phyloP scores from a whole-genome alignment of 73 alveolate genomes.

The Tetrahymena borealis region DNA sequence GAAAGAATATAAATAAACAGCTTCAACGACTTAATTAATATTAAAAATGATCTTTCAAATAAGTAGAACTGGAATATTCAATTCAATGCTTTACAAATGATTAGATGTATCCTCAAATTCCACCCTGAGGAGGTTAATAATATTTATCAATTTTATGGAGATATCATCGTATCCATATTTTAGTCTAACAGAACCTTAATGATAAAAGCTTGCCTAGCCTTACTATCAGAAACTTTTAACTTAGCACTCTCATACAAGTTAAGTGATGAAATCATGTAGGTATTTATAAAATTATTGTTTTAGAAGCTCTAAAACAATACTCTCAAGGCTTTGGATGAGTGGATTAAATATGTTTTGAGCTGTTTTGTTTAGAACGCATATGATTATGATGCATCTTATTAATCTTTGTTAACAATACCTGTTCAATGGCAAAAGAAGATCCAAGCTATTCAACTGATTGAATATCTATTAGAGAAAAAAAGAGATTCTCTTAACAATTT shows the following conservation, averaged over 20 bases:
- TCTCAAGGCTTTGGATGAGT: background rate
- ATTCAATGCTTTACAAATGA: background rate
- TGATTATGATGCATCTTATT: background rate
- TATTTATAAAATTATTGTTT: background rate
- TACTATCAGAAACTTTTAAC: background rate
- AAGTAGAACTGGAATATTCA: background rate
- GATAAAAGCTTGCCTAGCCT: background rate
- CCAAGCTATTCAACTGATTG: background rate
- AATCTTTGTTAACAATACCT: background rate
- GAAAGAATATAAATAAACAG: background rate
- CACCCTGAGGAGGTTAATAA: background rate
- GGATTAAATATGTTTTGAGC: background rate
- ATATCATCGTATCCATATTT: background rate
- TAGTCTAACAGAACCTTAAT: background rate
- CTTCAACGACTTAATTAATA: background rate
- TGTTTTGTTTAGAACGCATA: background rate
- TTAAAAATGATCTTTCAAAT: background rate
- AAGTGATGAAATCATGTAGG: background rate
- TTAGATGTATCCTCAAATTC: background rate
- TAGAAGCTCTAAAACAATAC: background rate
- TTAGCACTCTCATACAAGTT: background rate
- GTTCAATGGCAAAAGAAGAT: background rate
- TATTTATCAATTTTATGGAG: background rate
- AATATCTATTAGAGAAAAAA: background rate
- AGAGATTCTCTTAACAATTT: background rate